A percentile compares a stretch with the other conserved stretches of the same genome.
phyloP scores from a whole-genome alignment of 2,329 filamentous ascomycete species.

The Ustulina deusta region DNA sequence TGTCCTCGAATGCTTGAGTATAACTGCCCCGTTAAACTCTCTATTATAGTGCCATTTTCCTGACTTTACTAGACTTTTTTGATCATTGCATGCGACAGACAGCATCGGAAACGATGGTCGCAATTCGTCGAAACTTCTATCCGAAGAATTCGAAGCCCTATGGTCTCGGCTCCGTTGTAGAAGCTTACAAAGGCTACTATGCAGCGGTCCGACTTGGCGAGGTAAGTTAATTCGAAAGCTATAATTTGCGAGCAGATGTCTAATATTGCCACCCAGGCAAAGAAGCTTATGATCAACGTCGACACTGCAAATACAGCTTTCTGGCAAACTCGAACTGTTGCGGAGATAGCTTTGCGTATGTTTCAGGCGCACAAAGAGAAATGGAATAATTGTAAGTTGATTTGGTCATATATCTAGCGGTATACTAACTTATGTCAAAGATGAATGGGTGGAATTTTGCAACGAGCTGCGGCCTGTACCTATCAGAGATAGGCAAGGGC shows the following conservation, averaged over 20 bases:
- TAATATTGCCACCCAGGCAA: constrained; percentile 50
- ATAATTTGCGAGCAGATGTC: constrained; percentile 31
- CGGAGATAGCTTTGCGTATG: constrained; percentile 51
- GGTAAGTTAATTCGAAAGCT: constrained; percentile 49
- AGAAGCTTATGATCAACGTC: constrained; percentile 82
- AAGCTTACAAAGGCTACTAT: constrained; percentile 91
- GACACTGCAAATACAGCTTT: constrained; percentile 94
- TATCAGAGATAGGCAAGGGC: constrained; percentile 38
- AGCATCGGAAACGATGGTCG: constrained; percentile 74
- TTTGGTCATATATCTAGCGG: neutral
- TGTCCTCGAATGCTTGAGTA: constrained; percentile 82
- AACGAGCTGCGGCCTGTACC: constrained; percentile 54
- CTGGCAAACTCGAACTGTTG: constrained; percentile 67
- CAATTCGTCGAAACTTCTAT: constrained; percentile 89
- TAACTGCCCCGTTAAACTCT: constrained; percentile 43
- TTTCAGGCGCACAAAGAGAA: constrained; percentile 44
- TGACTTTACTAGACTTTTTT: constrained; percentile 72
- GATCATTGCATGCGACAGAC: constrained; percentile 88
- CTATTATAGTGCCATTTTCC: neutral
- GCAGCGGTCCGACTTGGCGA: constrained; percentile 83
- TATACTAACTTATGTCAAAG: constrained; percentile 51
- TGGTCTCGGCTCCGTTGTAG: constrained; percentile 73
- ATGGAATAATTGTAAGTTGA: constrained; percentile 48
- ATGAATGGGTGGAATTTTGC: constrained; percentile 46
- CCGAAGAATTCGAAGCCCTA: constrained; percentile 62